These are phyloP conservation scores for Cubamyces lactineus DNA, from an alignment of 768 basidiomycete species.

Conservation along the genomic window DNA sequence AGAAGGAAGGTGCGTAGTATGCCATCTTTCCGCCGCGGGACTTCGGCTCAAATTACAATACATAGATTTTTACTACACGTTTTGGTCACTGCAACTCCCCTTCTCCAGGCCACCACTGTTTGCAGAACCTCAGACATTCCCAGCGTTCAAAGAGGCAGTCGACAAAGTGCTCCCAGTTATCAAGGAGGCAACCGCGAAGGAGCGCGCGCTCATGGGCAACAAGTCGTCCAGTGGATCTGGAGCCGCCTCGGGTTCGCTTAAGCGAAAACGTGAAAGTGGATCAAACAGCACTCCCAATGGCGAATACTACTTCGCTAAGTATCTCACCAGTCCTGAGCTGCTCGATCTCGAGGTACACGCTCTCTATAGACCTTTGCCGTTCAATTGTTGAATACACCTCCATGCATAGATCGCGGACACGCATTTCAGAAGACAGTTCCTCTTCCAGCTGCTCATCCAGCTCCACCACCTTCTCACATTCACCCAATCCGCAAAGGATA, in stretches of 20 bases:
- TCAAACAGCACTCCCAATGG: constrained; percentile 60
- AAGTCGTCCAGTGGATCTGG: constrained; percentile 39
- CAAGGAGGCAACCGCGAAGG: constrained; percentile 85
- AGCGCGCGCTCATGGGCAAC: constrained; percentile 86
- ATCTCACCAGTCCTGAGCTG: constrained; percentile 85
- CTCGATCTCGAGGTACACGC: constrained; percentile 80
- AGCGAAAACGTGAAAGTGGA: constrained; percentile 30
- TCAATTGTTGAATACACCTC: constrained; percentile 1
- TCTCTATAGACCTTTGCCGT: too few species aligned
- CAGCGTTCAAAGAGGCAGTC: constrained; percentile 70
- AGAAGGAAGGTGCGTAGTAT: constrained; percentile 58
- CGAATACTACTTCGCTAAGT: constrained; percentile 94
- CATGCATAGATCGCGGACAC: constrained; percentile 77
- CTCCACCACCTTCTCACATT: constrained; percentile 75
- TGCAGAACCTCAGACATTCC: constrained; percentile 55
- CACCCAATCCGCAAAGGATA: constrained; percentile 65
- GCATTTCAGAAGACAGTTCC: constrained; percentile 89
- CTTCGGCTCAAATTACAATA: not conserved
- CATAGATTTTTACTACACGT: constrained; percentile 80
- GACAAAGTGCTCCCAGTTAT: constrained; percentile 77
- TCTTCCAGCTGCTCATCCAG: constrained; percentile 83
- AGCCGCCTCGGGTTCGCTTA: constrained; percentile 39
- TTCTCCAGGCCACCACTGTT: constrained; percentile 84
- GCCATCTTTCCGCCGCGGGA: not conserved
- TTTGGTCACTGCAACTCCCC: constrained; percentile 87